phyloP scores from a whole-genome alignment of 108 stramenopile species.

The Cylindrotheca closterium region DNA sequence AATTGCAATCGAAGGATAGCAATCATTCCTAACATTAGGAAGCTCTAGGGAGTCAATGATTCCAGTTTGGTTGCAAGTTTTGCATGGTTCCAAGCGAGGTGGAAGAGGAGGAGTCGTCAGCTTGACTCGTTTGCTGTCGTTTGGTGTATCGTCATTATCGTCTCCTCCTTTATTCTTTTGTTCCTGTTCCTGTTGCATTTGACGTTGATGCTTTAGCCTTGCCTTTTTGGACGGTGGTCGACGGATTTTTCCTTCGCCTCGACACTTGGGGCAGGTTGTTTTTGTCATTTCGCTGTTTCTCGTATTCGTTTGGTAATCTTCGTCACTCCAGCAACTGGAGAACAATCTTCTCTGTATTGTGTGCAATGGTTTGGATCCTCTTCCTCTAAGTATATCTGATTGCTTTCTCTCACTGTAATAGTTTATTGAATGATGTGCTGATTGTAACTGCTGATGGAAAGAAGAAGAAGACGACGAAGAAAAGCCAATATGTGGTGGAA shows the following conservation, averaged over 20 bases:
- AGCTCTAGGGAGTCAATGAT: slow-evolving; percentile 3
- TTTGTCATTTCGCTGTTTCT: background rate
- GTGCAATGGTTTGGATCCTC: no score
- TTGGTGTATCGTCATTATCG: background rate
- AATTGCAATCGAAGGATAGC: slow-evolving; percentile 51
- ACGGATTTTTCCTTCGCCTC: slow-evolving; percentile 56
- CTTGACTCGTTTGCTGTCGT: slow-evolving; percentile 13
- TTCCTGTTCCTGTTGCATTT: background rate
- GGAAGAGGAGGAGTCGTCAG: background rate
- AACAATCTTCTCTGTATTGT: no score
- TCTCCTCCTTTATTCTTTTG: slow-evolving; percentile 3
- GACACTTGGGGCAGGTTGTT: slow-evolving; percentile 45
- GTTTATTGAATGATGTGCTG: no score
- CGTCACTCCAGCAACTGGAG: no score
- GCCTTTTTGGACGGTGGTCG: slow-evolving; percentile 48
- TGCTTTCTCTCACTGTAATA: no score
- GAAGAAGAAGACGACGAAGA: no score
- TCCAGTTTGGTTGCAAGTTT: slow-evolving; percentile 40
- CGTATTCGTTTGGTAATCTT: no score
- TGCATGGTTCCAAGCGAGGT: slow-evolving; percentile 45
- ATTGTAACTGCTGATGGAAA: no score
- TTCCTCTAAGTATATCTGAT: no score
- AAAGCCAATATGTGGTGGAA: no score
- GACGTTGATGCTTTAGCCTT: slow-evolving; percentile 26
- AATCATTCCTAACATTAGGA: background rate